Evolutionary conservation across 2,329 filamentous ascomycete species (phyloP), one percentile per base, ranked within the genome.

Genomic region (Metarhizium sp.): DNA sequence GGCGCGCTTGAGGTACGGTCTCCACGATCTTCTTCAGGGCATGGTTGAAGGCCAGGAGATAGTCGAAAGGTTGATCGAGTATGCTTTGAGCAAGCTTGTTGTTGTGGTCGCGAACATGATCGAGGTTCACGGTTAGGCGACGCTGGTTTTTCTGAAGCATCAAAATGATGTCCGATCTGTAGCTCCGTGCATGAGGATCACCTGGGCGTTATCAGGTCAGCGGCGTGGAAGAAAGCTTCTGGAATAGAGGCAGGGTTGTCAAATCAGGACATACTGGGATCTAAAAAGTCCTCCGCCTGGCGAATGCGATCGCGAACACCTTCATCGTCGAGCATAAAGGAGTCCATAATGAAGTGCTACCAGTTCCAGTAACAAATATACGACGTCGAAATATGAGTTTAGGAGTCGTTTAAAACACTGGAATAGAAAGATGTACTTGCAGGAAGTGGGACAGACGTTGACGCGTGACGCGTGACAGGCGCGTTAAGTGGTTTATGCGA

Each of bases 51-150:
- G 92, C 91, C 59, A 90, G 78, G 2, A 85, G 84, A 68, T 86
- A 95, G 65, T 96, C 90, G 73, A 96, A 97, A 1, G 94, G 94
- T 54, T 87, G 81, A 62, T 87, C 84, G 48, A 99, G 81, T 42
- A 99, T 79, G 52, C 85, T 85, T 56, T 81, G 78, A 61, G 92
- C 90, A 57, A 97, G 81, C 63, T 94, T 89, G 61, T 83, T 72
- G 67, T 86, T 95, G 73, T 96, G 92, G 60, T 90, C 81, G 70
- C 94, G 84, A 60, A 97, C 88, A 71, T 96, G 90, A 71, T 97
- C 92, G 63, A 97, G 83, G 70, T 87, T 90, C 63, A 92, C 87
- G 55, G 80, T 77, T 36, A 88, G 72, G 54, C 85, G 78, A 58
- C 82, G 76, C 64, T 85, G 78, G 63, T 82, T 82, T 68, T 82